Evolutionary conservation across 805 yeast genomes (phyloP).

Genomic region (Nakazawaea holstii): DNA sequence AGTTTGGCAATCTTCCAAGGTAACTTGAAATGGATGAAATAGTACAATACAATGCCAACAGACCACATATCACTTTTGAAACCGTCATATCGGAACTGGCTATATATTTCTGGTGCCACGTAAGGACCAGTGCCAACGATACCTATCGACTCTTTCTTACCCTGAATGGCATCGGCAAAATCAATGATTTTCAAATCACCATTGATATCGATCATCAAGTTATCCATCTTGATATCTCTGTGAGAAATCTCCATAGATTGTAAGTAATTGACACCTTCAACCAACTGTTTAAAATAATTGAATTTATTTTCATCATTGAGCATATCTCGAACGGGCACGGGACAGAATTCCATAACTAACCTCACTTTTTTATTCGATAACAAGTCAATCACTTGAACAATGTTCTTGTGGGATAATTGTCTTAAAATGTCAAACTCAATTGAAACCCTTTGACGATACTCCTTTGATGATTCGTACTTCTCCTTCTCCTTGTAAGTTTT

Average conservation of each 20-base stretch:
- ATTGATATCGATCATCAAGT: conserved; percentile 29
- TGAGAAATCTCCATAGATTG: conserved; percentile 36
- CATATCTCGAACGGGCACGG: conserved; percentile 19
- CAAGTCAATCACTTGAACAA: conserved; percentile 30
- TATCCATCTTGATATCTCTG: conserved; percentile 46
- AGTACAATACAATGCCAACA: conserved; percentile 36
- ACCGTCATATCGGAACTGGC: conserved; percentile 33
- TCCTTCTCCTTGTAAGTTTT: conserved; percentile 40
- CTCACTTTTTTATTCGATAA: conserved; percentile 21
- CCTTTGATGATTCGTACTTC: conserved; percentile 31
- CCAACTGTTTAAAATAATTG: conserved; percentile 34
- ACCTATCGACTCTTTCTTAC: conserved; percentile 28
- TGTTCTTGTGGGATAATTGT: conserved; percentile 25
- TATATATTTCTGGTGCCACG: conserved; percentile 43
- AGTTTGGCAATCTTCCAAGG: conserved; percentile 44
- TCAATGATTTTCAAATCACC: conserved; percentile 40
- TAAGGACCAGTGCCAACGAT: conserved; percentile 41
- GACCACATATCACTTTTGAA: conserved; percentile 44
- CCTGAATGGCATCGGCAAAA: conserved; percentile 38
- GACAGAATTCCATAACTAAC: conserved; percentile 30
- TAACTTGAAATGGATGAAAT: conserved; percentile 23
- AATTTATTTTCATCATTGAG: conserved; percentile 18
- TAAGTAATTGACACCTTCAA: conserved; percentile 31
- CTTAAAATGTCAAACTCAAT: conserved; percentile 31
- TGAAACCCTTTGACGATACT: conserved; percentile 30